Base-by-base conservation (phyloP, 2,329 filamentous ascomycete genomes). In the Cryphonectria naterciae region DNA sequence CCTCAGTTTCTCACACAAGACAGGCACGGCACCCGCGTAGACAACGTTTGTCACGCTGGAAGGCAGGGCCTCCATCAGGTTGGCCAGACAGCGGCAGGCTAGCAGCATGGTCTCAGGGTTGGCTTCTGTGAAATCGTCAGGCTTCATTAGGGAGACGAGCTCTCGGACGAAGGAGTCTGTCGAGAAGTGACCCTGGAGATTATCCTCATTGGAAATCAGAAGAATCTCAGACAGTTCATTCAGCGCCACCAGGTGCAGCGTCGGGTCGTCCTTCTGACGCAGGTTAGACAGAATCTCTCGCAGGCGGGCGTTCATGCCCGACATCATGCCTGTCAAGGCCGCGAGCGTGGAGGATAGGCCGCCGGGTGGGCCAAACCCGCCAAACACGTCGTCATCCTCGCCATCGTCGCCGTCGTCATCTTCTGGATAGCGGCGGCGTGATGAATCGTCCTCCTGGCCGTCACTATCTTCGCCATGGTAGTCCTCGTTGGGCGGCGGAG, bases 21-120 rank as follows among this genome's bases (percentile, higher is more conserved):
- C 91, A 2, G 96, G 95, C 6, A 99, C 96, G 46, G 96, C 96
- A 65, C 94, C 94, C n/a, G 95, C 95, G 79, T 98, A 98, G 4
- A 98, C 96, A 19, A 99, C 94, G 79, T 97, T 98, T 17, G 94
- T 93, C 65, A 96, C 96, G 70, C 95, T 95, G 46, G 94, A 91
- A 28, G 96, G 95, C 41, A 99, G 84, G 37, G 95, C 97, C 80
- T 99, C 96, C 96, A 99, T 99, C 69, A 99, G 82, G 79, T 99
- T 98, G 72, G 96, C 96, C 76, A 99, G 88, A 80, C 94, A 98
- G 72, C 97, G 92, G 79, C 96, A 99, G 28, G 96, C 95, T 72
- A 98, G 86, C 17, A 99, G 90, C 95, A 98, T 98, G 73, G 98
- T 93, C 80, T 99, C 96, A 0, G 95, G 93, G 76, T 97, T 98